Conservation (phyloP, 225 moss, liverwort and hornwort species). For the Bryum argenteum region DNA sequence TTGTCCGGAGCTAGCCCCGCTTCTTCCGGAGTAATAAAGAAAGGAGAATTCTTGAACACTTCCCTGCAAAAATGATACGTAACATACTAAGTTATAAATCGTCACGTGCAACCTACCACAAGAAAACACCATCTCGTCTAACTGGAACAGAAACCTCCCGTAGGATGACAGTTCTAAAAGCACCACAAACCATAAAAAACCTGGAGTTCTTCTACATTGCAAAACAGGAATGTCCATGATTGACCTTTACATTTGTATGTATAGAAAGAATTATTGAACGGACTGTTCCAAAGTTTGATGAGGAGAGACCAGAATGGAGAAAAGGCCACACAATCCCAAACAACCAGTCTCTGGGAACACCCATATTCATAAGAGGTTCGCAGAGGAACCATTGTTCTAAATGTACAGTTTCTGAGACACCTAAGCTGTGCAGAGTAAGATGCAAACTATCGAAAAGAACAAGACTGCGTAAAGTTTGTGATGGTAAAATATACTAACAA, state of each 20-base stretch:
- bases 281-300: too few species aligned
- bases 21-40: slow-evolving; percentile 92
- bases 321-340: too few species aligned
- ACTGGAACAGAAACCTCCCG: slow-evolving; percentile 17
- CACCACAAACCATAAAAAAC: not conserved
- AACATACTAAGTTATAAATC: not conserved
- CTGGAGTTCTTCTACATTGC: slow-evolving; percentile 1
- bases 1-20: slow-evolving; percentile 63
- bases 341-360: too few species aligned
- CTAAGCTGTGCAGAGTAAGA: not conserved
- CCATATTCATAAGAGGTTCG: too few species aligned
- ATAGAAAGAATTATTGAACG: too few species aligned
- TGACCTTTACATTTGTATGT: slow-evolving; percentile 4
- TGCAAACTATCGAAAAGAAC: not conserved
- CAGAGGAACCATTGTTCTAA: too few species aligned
- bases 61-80: slow-evolving; percentile 50
- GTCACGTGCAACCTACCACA: slow-evolving; percentile 22
- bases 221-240: slow-evolving; percentile 5
- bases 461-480: not conserved
- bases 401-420: too few species aligned
- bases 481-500: not conserved
- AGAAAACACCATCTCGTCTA: slow-evolving; percentile 8
- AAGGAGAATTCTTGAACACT: slow-evolving; percentile 95
- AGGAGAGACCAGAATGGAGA: too few species aligned
- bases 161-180: slow-evolving; percentile 12